Conservation (phyloP, 805 yeast genomes). For the Metschnikowia gelsemii region DNA sequence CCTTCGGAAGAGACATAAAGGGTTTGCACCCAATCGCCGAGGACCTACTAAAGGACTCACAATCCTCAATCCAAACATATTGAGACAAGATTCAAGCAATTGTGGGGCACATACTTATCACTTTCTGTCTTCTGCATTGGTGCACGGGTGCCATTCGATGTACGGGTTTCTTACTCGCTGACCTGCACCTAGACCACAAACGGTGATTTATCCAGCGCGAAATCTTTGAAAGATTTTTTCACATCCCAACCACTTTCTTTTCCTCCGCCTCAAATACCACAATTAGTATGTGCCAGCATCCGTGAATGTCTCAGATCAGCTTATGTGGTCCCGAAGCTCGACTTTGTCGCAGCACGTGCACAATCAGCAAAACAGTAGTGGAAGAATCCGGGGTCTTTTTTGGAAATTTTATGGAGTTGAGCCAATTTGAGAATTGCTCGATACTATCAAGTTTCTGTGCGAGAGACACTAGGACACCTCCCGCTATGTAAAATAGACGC, state of each 20-base stretch:
- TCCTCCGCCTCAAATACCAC: not conserved
- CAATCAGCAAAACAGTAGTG: constrained; percentile 23
- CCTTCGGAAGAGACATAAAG: not conserved
- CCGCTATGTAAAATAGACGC: no score
- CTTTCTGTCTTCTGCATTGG: not conserved
- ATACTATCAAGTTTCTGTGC: constrained; percentile 4
- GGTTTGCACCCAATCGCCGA: not conserved
- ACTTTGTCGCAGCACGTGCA: not conserved
- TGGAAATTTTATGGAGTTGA: constrained; percentile 6
- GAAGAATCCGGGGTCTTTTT: constrained; percentile 18
- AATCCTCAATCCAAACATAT: not conserved
- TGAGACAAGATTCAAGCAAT: no score
- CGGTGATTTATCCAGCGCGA: not conserved
- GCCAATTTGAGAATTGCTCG: constrained; percentile 7
- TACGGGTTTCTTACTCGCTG: constrained; percentile 2
- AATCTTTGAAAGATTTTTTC: not conserved
- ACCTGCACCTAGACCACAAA: constrained; percentile 3
- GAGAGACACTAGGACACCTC: constrained; percentile 13
- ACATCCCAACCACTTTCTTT: not conserved
- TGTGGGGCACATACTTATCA: not conserved
- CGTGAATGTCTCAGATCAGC: constrained; percentile 8
- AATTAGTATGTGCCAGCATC: constrained; percentile 6
- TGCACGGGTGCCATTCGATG: constrained; percentile 1
- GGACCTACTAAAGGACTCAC: not conserved
- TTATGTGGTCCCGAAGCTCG: constrained; percentile 1